Conservation (phyloP, 2,329 filamentous ascomycete genomes). For the Geosmithia putterillii region DNA sequence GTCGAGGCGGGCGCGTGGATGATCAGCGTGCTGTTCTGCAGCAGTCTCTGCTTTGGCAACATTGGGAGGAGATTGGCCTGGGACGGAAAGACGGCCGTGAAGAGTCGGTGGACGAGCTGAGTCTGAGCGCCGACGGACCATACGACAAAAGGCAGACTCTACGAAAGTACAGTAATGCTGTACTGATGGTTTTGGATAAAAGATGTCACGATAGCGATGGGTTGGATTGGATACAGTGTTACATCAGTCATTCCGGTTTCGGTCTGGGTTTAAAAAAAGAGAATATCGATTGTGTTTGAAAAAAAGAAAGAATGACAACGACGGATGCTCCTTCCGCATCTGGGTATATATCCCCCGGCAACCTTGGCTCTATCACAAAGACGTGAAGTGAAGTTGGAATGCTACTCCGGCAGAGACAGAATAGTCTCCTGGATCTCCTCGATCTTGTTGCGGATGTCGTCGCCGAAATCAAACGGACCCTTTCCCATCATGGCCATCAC, state of each 20-base stretch:
- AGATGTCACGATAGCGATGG: not conserved
- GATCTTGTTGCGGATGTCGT: slow-evolving; percentile 12
- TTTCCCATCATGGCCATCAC: slow-evolving; percentile 20
- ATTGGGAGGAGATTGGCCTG: slow-evolving; percentile 72
- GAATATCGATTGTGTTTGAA: too few species aligned
- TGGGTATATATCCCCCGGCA: too few species aligned
- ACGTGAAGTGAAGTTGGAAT: too few species aligned
- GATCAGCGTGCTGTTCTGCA: slow-evolving; percentile 86
- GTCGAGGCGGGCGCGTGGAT: slow-evolving; percentile 77
- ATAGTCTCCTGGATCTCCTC: slow-evolving; percentile 11
- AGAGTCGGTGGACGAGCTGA: not conserved
- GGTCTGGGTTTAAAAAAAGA: too few species aligned
- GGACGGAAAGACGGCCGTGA: slow-evolving; percentile 14
- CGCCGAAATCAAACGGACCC: slow-evolving; percentile 14
- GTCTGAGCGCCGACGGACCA: too few species aligned
- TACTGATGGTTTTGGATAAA: not conserved
- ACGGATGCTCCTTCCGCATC: too few species aligned
- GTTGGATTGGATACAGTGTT: not conserved
- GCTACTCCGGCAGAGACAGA: slow-evolving; percentile 1
- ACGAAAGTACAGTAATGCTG: not conserved
- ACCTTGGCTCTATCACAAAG: too few species aligned
- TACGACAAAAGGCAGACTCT: not conserved
- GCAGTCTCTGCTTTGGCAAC: slow-evolving; percentile 90
- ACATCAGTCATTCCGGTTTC: too few species aligned
- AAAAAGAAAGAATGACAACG: too few species aligned